Evolutionary conservation across 2,329 filamentous ascomycete species (phyloP), one percentile per base, ranked within the genome.

Genomic region (Anisogramma anomala): DNA sequence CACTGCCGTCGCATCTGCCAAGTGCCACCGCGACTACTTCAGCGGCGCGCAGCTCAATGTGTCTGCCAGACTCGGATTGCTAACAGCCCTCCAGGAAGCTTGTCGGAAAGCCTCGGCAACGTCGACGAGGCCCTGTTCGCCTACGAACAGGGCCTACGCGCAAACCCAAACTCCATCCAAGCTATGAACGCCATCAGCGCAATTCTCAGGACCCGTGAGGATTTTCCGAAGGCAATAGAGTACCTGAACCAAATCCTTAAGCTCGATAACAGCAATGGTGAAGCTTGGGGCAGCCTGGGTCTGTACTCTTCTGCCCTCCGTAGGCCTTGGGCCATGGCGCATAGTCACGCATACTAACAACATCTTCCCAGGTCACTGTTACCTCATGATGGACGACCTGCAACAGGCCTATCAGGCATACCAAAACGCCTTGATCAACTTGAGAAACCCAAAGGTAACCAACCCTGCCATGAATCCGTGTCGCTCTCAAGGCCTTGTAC

Each of bases 321-420:
- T 18, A 74, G 59, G 41, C 18, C 20, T 7, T 36, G 2, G 7
- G 19, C n/a, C 27, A 25, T n/a, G 37, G 26, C 5, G 19, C n/a
- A 22, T 14, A 7, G 11, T 18, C 17, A 44, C 32, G 30, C 33
- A n/a, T 37, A 50, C 53, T 58, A 36, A 55, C 52, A 52, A 31
- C 53, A 50, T 18, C 19, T 40, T 22, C 33, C 11, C 52, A 89
- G 86, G 91, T n/a, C 91, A 96, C 60, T 96, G 91, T 65, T 94
- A 89, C 58, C 71, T 98, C 19, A 98, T 98, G 91, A 94, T 94
- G 76, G 91, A 98, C 56, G 89, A 95, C 55, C 66, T 96, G 25
- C 91, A 96, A 63, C 87, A 96, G 57, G 91, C 91, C 1, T 98
- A 98, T 56, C 84, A 85, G 23, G 88, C 91, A 1, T 98, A 98